Evolutionary conservation across 2,329 filamentous ascomycete species (phyloP).

Genomic region (Cryphonectria parasitica): DNA sequence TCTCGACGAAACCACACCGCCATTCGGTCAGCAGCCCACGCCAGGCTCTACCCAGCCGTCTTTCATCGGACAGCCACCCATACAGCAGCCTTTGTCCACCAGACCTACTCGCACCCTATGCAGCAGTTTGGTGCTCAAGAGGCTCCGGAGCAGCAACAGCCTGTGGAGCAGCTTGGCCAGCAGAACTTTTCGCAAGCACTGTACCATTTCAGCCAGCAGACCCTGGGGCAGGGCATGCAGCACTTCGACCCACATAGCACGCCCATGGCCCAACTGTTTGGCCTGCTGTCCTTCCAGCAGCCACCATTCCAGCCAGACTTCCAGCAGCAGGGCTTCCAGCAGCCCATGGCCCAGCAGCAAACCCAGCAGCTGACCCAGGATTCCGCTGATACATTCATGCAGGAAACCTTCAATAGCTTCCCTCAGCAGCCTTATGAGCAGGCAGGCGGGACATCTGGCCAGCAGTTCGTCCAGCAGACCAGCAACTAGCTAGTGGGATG

Average conservation of each 20-base stretch:
- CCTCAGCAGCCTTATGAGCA: not conserved
- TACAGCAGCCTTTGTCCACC: not conserved
- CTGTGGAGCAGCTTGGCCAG: too few relatives aligned
- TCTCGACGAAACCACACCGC: too few relatives aligned
- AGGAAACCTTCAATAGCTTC: not conserved
- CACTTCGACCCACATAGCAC: too few relatives aligned
- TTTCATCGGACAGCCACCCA: not conserved
- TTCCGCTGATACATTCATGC: not conserved
- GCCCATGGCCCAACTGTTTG: too few relatives aligned
- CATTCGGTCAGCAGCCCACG: too few relatives aligned
- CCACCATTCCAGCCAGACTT: not conserved
- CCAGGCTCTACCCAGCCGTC: not conserved
- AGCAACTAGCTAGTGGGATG: too few relatives aligned
- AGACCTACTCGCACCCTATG: not conserved
- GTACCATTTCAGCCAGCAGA: not conserved
- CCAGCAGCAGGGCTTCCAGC: not conserved
- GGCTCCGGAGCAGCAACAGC: too few relatives aligned
- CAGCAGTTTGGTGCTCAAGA: not conserved
- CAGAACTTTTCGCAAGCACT: not conserved
- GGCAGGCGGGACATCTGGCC: too few relatives aligned
- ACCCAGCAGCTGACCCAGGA: not conserved
- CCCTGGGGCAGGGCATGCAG: too few relatives aligned
- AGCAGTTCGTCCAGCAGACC: too few relatives aligned
- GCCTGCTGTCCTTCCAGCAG: not conserved
- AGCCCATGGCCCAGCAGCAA: not conserved